Percentiles rank a stretch among this genome's conserved stretches.
These are phyloP conservation scores for Mesotaenium endlicherianum DNA, from an alignment of 139 green algal genomes.

Conservation along the genomic window DNA sequence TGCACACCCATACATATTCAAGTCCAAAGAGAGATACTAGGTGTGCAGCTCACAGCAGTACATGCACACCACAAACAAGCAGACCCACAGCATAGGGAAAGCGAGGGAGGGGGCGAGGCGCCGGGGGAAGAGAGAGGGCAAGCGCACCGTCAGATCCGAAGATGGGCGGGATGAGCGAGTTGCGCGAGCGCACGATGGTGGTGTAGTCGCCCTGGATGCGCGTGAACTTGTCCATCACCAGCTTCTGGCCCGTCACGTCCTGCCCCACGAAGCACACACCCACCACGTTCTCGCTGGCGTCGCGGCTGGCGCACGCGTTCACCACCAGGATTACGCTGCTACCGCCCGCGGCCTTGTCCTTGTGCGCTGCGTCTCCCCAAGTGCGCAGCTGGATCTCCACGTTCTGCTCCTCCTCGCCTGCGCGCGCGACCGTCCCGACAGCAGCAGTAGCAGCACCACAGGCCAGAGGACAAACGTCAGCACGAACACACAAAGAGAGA, in stretches of 20 bases:
- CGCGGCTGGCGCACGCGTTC: constrained; percentile 46
- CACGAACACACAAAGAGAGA: no score
- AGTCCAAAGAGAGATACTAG: no score
- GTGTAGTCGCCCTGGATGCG: constrained; percentile 45
- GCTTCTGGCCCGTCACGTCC: constrained; percentile 50
- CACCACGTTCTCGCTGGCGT: constrained; percentile 52
- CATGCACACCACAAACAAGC: no score
- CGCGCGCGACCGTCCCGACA: no score
- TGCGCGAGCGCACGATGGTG: constrained; percentile 39
- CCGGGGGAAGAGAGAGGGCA: no score
- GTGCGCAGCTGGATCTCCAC: constrained; percentile 50
- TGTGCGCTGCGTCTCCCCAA: constrained; percentile 12
- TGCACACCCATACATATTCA: no score
- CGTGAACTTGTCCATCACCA: constrained; percentile 56
- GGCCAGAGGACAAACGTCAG: no score
- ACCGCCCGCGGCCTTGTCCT: not conserved
- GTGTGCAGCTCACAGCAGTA: no score
- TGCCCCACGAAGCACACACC: constrained; percentile 55
- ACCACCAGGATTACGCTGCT: constrained; percentile 47
- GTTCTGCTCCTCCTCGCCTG: constrained; percentile 53
- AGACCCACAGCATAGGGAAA: no score
- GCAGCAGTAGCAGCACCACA: no score
- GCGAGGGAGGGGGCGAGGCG: no score
- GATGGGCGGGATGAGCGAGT: constrained; percentile 54
- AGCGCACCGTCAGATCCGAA: constrained; percentile 47